Evolutionary conservation across 2,329 filamentous ascomycete species (phyloP).

Genomic region (Colletotrichum theobromicola): DNA sequence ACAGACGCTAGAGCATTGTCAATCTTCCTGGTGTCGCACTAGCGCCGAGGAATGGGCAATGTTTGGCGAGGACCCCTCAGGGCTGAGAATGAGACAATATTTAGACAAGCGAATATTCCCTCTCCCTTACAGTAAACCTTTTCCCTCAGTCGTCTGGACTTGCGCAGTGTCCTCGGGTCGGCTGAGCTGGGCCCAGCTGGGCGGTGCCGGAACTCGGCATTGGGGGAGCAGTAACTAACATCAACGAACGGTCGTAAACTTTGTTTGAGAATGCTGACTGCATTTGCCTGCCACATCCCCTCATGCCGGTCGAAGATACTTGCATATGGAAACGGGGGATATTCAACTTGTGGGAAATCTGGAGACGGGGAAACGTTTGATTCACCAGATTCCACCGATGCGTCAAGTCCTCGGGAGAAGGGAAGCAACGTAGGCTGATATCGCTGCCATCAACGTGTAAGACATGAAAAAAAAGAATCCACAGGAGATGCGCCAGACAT

Average conservation of each 20-base stretch:
- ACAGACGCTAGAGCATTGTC: conserved; percentile 4
- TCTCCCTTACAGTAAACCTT: neutral
- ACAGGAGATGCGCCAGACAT: neutral
- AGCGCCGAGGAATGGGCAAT: neutral
- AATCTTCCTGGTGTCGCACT: neutral
- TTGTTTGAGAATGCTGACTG: neutral
- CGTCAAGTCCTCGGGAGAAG: neutral
- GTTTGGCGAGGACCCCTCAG: neutral
- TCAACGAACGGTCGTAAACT: neutral
- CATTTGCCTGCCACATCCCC: neutral
- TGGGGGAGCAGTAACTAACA: neutral
- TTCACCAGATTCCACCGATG: neutral
- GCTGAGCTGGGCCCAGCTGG: neutral
- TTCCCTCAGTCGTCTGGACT: neutral
- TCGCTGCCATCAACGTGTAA: neutral
- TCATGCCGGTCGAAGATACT: neutral
- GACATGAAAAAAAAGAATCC: fast-evolving
- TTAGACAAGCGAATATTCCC: neutral
- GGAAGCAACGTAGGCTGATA: neutral
- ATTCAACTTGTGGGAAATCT: fast-evolving
- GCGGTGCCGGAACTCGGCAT: neutral
- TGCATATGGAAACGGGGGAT: neutral
- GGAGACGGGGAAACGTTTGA: neutral
- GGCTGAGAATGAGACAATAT: conserved; percentile 4
- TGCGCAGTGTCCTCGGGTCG: neutral